A percentile compares a stretch with the other conserved stretches of the same genome.
These are phyloP conservation scores for Bisporella sp. DNA, from an alignment of 2,329 filamentous ascomycete genomes.

Conservation along the genomic window DNA sequence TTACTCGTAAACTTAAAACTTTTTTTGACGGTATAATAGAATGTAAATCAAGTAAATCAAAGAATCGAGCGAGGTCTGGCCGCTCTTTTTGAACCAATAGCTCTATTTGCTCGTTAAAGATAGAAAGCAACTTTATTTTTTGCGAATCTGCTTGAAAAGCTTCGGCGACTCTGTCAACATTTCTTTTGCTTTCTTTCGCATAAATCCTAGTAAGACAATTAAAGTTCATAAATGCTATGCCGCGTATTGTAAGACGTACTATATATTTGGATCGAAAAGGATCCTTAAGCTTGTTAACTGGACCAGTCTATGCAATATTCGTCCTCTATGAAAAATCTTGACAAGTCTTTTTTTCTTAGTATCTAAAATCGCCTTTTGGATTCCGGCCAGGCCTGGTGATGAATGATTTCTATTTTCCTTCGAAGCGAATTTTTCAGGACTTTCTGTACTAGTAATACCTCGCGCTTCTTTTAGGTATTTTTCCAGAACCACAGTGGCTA, in stretches of 20 bases:
- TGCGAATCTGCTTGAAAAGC: constrained; percentile 12
- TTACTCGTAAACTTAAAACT: constrained; percentile 8
- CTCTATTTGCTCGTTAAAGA: constrained; percentile 17
- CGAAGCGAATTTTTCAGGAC: no score
- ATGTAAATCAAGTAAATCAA: constrained; percentile 12
- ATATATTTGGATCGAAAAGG: constrained; percentile 12
- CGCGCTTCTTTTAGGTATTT: no score
- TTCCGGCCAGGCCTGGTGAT: no score
- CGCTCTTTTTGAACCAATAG: constrained; percentile 8
- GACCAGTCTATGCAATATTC: constrained; percentile 6
- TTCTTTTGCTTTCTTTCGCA: constrained; percentile 11
- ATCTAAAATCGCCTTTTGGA: constrained; percentile 8
- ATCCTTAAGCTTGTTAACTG: constrained; percentile 8
- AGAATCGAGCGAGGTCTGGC: constrained; percentile 13
- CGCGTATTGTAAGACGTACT: constrained; percentile 7
- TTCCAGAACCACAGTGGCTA: no score
- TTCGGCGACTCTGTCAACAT: constrained; percentile 6
- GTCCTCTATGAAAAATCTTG: no score
- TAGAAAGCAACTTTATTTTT: constrained; percentile 16
- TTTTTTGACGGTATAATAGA: constrained; percentile 10
- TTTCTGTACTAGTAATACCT: no score
- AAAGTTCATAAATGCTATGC: constrained; percentile 7
- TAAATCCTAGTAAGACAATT: constrained; percentile 8
- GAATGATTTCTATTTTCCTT: no score
- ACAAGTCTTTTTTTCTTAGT: no score